Evolutionary conservation across 148 eudicot species (phyloP).

Genomic region (Vaccinium macrocarpon): DNA sequence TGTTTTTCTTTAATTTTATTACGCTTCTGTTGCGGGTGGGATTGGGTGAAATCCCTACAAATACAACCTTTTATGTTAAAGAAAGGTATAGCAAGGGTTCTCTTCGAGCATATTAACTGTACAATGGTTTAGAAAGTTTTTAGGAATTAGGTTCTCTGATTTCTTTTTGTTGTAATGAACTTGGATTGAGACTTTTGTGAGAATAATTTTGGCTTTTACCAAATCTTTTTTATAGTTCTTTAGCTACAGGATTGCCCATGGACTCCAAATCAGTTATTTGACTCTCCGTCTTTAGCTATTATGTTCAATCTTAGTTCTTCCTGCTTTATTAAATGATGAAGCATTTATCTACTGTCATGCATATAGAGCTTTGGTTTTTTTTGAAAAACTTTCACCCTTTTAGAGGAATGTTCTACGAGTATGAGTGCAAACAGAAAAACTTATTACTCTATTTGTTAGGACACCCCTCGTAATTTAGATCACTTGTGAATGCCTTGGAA

Average conservation of each 20-base stretch:
- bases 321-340: not conserved
- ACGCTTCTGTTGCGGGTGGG: no score
- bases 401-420: not conserved
- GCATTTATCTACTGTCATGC: no score
- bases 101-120: not conserved
- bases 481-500: not conserved
- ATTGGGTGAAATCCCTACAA: no score
- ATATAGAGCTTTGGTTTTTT: not conserved
- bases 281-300: not conserved
- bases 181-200: not conserved
- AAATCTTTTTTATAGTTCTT: not conserved
- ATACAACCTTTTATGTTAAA: not conserved
- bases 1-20: no score
- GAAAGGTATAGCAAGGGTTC: not conserved
- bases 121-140: not conserved
- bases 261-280: not conserved
- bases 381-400: not conserved
- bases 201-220: not conserved
- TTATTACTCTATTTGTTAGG: not conserved
- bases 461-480: not conserved
- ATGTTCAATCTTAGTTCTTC: not conserved
- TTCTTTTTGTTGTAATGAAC: constrained; percentile 1
- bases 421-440: not conserved
- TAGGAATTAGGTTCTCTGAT: not conserved
- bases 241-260: not conserved